These are phyloP conservation scores for Pleurotus cornucopiae DNA, from an alignment of 768 basidiomycete genomes.

Conservation along the genomic window DNA sequence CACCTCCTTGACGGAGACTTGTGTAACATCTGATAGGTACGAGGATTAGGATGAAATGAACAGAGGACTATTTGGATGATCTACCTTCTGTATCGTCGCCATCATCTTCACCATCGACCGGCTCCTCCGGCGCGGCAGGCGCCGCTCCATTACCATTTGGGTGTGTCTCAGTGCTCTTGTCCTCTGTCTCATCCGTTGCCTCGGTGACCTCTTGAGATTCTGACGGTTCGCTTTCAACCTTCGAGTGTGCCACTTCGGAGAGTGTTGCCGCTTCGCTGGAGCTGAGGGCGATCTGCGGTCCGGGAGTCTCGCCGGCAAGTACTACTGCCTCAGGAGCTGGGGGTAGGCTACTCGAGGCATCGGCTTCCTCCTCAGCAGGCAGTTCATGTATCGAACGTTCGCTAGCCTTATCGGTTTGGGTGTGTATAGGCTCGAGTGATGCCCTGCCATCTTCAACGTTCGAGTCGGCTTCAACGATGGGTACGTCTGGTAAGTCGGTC, in stretches of 20 bases:
- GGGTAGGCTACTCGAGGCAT: not conserved
- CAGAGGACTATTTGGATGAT: too few relatives aligned
- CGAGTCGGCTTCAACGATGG: conserved; percentile 15
- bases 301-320: conserved; percentile 15
- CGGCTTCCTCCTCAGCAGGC: not conserved
- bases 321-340: conserved; percentile 12
- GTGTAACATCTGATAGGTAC: not conserved
- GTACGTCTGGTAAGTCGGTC: conserved; percentile 13
- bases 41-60: not conserved
- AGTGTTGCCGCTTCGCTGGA: conserved; percentile 3
- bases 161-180: conserved; percentile 3
- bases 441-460: conserved; percentile 10
- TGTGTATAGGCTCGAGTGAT: conserved; percentile 12
- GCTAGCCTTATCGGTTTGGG: conserved; percentile 6
- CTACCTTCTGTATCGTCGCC: not conserved
- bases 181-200: not conserved
- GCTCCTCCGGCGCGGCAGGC: not conserved
- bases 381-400: not conserved
- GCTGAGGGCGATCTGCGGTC: conserved; percentile 15
- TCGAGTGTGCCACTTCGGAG: not conserved
- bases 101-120: not conserved
- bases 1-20: not conserved
- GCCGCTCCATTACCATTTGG: not conserved
- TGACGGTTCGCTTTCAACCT: not conserved
- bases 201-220: not conserved